Conservation (phyloP, 768 basidiomycete genomes). For the Hericium rajendrae region DNA sequence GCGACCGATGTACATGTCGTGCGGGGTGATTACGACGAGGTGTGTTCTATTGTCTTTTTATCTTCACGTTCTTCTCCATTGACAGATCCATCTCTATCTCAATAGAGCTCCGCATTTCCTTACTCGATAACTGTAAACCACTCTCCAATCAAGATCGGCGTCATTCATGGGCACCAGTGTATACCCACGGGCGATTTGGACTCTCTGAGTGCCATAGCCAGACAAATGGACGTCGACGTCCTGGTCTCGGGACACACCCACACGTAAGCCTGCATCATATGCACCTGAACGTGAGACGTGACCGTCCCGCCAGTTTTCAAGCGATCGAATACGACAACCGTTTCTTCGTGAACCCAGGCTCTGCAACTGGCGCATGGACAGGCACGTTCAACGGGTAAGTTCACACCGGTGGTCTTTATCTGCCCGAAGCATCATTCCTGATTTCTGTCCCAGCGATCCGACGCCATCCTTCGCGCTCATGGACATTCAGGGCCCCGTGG, state of each 20-base stretch:
- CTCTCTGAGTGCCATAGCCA: slow-evolving; percentile 75
- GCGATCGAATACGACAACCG: slow-evolving; percentile 84
- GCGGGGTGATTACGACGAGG: slow-evolving; percentile 93
- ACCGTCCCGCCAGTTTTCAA: slow-evolving; percentile 59
- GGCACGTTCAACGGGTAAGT: slow-evolving; percentile 60
- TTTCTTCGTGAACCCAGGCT: slow-evolving; percentile 95
- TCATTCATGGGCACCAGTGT: slow-evolving; percentile 90
- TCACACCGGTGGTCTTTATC: not conserved
- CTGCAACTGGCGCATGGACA: slow-evolving; percentile 91
- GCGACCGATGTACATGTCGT: slow-evolving; percentile 88
- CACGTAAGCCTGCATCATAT: slow-evolving; percentile 42
- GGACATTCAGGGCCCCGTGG: slow-evolving; percentile 95
- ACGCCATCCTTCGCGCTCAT: slow-evolving; percentile 94
- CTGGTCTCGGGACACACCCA: slow-evolving; percentile 91
- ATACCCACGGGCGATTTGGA: slow-evolving; percentile 90
- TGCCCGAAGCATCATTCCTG: not conserved
- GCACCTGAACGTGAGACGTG: not conserved
- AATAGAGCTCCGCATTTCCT: slow-evolving; percentile 61
- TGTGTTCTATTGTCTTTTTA: slow-evolving; percentile 23
- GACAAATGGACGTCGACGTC: slow-evolving; percentile 98
- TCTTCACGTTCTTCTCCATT: too few species aligned
- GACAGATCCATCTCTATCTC: not conserved
- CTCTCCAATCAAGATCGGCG: slow-evolving; percentile 79
- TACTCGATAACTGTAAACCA: slow-evolving; percentile 74
- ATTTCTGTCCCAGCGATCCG: slow-evolving; percentile 48